phyloP scores from a whole-genome alignment of 2,329 filamentous ascomycete species.

The Magnaporthiopsis rhizophila region DNA sequence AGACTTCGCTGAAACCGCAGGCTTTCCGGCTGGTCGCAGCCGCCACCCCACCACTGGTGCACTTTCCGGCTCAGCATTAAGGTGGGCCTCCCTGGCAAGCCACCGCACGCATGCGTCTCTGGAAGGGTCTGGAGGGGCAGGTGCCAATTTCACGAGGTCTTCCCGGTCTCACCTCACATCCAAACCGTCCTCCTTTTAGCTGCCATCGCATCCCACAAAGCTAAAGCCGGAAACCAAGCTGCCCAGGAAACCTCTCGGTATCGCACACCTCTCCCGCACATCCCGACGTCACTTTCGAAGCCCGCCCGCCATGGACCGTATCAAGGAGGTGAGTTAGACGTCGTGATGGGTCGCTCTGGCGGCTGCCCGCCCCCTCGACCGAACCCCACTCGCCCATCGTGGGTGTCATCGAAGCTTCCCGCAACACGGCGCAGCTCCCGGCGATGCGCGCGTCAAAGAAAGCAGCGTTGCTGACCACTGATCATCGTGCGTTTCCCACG shows the following conservation, averaged over 20 bases:
- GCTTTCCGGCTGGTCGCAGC: constrained; percentile 2
- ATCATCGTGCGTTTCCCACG: background rate
- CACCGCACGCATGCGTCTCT: background rate
- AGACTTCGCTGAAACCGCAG: background rate
- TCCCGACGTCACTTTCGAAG: background rate
- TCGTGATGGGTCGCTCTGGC: background rate
- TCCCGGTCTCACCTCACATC: constrained; percentile 6
- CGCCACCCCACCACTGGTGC: background rate
- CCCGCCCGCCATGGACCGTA: constrained; percentile 65
- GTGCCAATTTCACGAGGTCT: constrained; percentile 3
- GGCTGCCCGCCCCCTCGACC: background rate
- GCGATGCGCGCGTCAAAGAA: constrained; percentile 4
- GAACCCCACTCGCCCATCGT: background rate
- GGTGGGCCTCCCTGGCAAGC: background rate
- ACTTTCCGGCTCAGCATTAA: background rate
- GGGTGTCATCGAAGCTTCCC: constrained; percentile 12
- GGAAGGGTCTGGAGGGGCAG: constrained; percentile 7
- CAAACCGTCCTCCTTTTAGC: constrained; percentile 3
- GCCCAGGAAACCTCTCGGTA: background rate
- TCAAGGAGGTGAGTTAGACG: constrained; percentile 67
- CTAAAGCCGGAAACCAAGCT: background rate
- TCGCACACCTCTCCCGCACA: background rate
- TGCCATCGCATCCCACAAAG: constrained; percentile 12
- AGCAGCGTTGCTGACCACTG: constrained; percentile 9
- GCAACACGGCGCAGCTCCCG: constrained; percentile 10